Evolutionary conservation across 2,329 filamentous ascomycete species (phyloP).

Genomic region (Botrytis hyacinthi): DNA sequence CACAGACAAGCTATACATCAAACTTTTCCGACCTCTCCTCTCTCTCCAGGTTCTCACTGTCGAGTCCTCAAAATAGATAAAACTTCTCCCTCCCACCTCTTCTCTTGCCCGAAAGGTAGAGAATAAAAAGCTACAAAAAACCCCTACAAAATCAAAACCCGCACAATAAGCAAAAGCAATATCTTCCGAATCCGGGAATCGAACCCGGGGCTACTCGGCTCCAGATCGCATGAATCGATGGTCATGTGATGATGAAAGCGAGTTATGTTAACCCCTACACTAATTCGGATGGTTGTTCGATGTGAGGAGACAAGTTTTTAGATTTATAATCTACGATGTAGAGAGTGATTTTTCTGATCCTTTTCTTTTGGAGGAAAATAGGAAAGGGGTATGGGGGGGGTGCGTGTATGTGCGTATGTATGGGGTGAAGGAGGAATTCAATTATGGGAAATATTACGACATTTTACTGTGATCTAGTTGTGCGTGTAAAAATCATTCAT

Average conservation of each 20-base stretch:
- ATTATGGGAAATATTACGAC: not conserved
- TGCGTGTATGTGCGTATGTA: not conserved
- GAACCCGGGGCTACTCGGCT: not conserved
- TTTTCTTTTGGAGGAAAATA: not conserved
- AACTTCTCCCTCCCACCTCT: too few species aligned
- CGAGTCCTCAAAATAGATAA: not conserved
- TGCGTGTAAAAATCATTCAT: not conserved
- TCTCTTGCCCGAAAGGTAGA: too few species aligned
- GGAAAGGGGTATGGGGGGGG: too few species aligned
- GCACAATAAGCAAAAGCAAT: not conserved
- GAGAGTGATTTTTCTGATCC: too few species aligned
- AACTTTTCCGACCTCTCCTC: not conserved
- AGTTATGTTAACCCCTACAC: slow-evolving; percentile 1
- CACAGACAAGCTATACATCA: not conserved
- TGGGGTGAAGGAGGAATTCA: not conserved
- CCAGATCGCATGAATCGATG: fast-evolving
- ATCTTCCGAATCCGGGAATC: not conserved
- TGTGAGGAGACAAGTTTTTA: fast-evolving
- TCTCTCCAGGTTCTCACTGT: not conserved
- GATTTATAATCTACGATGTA: fast-evolving
- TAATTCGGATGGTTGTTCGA: not conserved
- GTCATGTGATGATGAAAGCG: not conserved
- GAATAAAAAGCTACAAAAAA: too few species aligned
- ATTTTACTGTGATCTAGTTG: not conserved
- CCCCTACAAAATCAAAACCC: too few species aligned